phyloP scores from a whole-genome alignment of 2,329 filamentous ascomycete genomes.

The Bipolaris sorokiniana region DNA sequence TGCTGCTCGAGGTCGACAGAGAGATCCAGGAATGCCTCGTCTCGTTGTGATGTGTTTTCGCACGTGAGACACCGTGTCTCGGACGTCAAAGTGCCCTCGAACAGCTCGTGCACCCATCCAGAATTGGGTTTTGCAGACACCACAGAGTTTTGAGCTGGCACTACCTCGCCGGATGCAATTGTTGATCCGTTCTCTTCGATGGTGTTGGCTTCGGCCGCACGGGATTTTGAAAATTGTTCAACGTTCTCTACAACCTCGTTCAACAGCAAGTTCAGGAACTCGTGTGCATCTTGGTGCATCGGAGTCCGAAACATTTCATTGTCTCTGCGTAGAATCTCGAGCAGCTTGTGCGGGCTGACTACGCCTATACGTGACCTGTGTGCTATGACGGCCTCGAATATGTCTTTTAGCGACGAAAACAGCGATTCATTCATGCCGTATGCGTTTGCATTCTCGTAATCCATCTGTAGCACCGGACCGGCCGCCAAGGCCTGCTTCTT shows the following conservation, averaged over 20 bases:
- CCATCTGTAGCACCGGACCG: constrained; percentile 84
- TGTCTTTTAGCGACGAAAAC: constrained; percentile 93
- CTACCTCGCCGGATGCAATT: constrained; percentile 25
- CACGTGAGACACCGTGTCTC: constrained; percentile 97
- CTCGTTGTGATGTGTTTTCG: constrained; percentile 91
- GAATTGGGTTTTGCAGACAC: constrained; percentile 42
- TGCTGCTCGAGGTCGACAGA: constrained; percentile 96
- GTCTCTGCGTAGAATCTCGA: constrained; percentile 90
- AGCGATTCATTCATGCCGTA: constrained; percentile 96
- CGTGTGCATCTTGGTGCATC: constrained; percentile 98
- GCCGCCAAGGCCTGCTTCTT: constrained; percentile 93
- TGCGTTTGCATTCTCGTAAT: constrained; percentile 75
- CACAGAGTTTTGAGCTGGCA: constrained; percentile 27
- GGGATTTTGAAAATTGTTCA: constrained; percentile 78
- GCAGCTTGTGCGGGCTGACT: constrained; percentile 86
- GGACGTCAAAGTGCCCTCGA: constrained; percentile 91
- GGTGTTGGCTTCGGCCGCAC: constrained; percentile 52
- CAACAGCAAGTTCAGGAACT: constrained; percentile 92
- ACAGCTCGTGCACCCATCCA: constrained; percentile 94
- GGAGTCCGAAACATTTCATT: constrained; percentile 97
- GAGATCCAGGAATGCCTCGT: constrained; percentile 93
- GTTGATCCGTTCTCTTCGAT: constrained; percentile 29
- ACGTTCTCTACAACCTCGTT: constrained; percentile 96
- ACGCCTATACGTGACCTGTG: constrained; percentile 85
- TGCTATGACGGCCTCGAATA: constrained; percentile 87